Evolutionary conservation across 164 flowering plant genomes (phyloP).

Genomic region (Warburgia ugandensis): DNA sequence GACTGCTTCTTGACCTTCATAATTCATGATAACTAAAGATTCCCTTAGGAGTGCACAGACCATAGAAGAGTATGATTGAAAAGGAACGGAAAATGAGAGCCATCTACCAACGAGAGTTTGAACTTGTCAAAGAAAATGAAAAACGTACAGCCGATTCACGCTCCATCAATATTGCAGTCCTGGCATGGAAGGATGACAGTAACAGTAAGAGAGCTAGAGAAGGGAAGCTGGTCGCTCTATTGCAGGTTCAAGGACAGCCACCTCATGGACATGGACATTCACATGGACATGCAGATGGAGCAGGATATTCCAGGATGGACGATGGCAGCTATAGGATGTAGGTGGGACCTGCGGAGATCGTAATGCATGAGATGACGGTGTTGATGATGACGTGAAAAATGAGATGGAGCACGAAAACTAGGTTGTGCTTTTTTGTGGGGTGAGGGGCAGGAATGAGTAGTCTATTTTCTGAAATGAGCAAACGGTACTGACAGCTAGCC

Average conservation of each 20-base stretch:
- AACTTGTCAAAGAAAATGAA: too few species aligned
- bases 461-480: conserved; percentile 31
- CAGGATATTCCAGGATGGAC: too few species aligned
- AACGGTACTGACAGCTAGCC: conserved; percentile 12
- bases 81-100: too few species aligned
- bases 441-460: conserved; percentile 25
- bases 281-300: too few species aligned
- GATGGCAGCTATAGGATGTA: neutral
- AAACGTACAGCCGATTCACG: too few species aligned
- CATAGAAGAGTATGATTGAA: too few species aligned
- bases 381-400: conserved; percentile 6
- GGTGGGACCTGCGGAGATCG: neutral
- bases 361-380: neutral
- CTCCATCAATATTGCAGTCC: neutral
- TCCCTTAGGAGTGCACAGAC: too few species aligned
- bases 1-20: too few species aligned
- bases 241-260: neutral
- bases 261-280: neutral
- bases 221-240: neutral
- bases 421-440: neutral
- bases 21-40: too few species aligned
- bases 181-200: neutral
- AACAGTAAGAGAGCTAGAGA: too few species aligned
- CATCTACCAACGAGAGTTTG: too few species aligned
- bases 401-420: neutral